A percentile compares a stretch with the other conserved stretches of the same genome.
phyloP scores from a whole-genome alignment of 345 rosid species.

The Orychophragmus violaceus region DNA sequence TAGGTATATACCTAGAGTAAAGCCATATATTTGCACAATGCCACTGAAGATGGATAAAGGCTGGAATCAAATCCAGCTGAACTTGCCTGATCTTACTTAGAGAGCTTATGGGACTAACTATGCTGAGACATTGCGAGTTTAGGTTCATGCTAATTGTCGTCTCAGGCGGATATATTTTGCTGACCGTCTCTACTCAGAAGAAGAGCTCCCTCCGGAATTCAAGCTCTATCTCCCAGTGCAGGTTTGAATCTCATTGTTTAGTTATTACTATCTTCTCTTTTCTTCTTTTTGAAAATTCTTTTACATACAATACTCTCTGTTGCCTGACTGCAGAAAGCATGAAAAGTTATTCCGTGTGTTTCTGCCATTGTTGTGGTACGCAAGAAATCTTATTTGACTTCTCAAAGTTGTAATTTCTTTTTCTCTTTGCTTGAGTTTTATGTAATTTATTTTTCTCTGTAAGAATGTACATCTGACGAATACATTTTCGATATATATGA shows the following conservation, averaged over 20 bases:
- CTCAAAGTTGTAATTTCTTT: too few species aligned
- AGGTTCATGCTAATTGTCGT: constrained; percentile 93
- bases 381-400: neutral
- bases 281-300: neutral
- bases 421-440: too few species aligned
- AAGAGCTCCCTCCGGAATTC: constrained; percentile 91
- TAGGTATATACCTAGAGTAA: too few species aligned
- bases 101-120: constrained; percentile 97
- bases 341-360: constrained; percentile 1
- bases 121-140: constrained; percentile 89
- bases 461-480: too few species aligned
- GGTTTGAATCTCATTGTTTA: constrained; percentile 30
- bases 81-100: constrained; percentile 80
- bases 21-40: constrained; percentile 94
- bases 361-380: neutral
- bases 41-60: constrained; percentile 94
- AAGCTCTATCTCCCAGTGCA: constrained; percentile 90
- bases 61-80: constrained; percentile 95
- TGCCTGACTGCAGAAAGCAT: constrained; percentile 46
- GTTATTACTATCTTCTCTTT: neutral
- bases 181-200: constrained; percentile 76
- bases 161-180: constrained; percentile 89
- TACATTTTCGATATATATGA: too few species aligned
- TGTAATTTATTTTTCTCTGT: too few species aligned
- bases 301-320: neutral